Evolutionary conservation across 2,329 filamentous ascomycete genomes (phyloP), one percentile per base, ranked within the genome.

Genomic region (Colletotrichum orchidophilum): DNA sequence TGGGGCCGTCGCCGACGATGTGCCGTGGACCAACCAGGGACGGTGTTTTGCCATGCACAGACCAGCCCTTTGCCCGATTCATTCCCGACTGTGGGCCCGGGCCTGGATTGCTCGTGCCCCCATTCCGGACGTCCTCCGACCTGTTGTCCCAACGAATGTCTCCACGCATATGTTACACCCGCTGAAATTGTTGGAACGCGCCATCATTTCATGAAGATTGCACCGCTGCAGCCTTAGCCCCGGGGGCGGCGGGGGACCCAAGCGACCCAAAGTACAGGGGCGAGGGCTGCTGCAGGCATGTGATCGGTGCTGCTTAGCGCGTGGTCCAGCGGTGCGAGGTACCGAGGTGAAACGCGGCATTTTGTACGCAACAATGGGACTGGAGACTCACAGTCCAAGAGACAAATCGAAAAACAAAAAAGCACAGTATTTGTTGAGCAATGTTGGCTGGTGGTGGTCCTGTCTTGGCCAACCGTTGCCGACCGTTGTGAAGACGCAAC

Each of bases 181-280:
- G 64, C 58, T 59, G 58, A 71, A 68, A 71, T 68, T 71, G 64
- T 71, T 63, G 58, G 64, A 68, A 68, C 53, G 42, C 68, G 58
- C 68, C 64, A 53, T 68, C 42, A 68, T 71, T 71, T 33, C 11
- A 33, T 27, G 21, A 57, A 66, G 39, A 52, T 63, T 58, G 35
- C 58, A 27, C 33, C 35, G 50, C 62, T 66, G 66, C 67, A 61
- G 49, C 55, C 31, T 67, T 66, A 66, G 62, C 53, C 35, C 39
- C 29, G 50, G 29, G 39, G 26, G 26, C 52, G 24, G 58, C 35
- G 21, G 35, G 57, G 27, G 68, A 33, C 54, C 63, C 62, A 39
- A 26, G 55, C n/a, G 27, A 61, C 59, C 42, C n/a, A 61, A 29
- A 58, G 21, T 54, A 57, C 63, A 67, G 67, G 63, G 63, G 67